Conservation (phyloP, 306 rosid genomes). For the Cucumis hystrix region DNA sequence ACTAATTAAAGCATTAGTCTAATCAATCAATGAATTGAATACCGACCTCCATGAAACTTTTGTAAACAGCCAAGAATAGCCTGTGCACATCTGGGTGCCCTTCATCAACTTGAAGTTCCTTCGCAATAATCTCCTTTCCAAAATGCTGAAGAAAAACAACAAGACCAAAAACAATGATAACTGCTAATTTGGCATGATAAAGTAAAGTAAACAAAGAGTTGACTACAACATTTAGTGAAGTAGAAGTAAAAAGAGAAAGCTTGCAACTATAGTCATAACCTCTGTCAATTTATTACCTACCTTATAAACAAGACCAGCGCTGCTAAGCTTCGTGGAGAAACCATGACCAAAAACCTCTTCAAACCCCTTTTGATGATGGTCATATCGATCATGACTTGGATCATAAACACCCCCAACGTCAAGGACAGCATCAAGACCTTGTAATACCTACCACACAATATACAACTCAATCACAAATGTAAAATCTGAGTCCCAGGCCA, state of each 20-base stretch:
- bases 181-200: background rate
- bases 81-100: conserved; percentile 58
- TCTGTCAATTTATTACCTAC: conserved; percentile 35
- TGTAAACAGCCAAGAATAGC: conserved; percentile 73
- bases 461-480: background rate
- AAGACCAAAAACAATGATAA: background rate
- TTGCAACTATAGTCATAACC: background rate
- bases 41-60: conserved; percentile 88
- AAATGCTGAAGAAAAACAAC: conserved; percentile 44
- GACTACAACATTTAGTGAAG: background rate
- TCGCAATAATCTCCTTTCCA: conserved; percentile 88
- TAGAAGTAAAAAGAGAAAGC: background rate
- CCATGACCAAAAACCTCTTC: conserved; percentile 83
- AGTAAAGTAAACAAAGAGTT: background rate
- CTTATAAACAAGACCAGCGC: conserved; percentile 94
- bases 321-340: conserved; percentile 81
- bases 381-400: conserved; percentile 61
- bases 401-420: conserved; percentile 96
- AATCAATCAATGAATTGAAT: background rate
- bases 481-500: background rate
- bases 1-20: too few species aligned
- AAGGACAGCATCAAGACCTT: conserved; percentile 87
- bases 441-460: conserved; percentile 45
- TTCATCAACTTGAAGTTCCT: conserved; percentile 78
- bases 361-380: conserved; percentile 97